These are phyloP conservation scores for Gynandropsis gynandra DNA, from an alignment of 345 rosid species.

Conservation along the genomic window DNA sequence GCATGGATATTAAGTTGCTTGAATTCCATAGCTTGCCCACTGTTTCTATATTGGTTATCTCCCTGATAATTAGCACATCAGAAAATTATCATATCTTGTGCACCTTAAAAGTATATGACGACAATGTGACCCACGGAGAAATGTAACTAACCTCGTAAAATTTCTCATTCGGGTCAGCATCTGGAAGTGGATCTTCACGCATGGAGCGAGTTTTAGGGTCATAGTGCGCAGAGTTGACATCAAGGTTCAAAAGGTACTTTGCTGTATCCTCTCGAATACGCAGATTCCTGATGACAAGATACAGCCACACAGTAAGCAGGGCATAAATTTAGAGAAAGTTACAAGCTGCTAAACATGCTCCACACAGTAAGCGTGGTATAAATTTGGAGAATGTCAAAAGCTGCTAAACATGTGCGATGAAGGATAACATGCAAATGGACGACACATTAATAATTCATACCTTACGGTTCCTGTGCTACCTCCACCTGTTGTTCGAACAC, in stretches of 20 bases:
- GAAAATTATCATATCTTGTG: not conserved
- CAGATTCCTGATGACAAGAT: conserved; percentile 39
- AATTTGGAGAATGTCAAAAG: too few species aligned
- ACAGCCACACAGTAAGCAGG: conserved; percentile 11
- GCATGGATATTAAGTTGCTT: too few species aligned
- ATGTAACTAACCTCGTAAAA: conserved; percentile 43
- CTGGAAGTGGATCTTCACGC: too few species aligned
- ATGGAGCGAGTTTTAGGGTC: too few species aligned
- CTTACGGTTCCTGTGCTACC: conserved; percentile 98
- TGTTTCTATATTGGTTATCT: conserved; percentile 58
- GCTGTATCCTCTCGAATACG: conserved; percentile 80
- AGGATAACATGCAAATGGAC: not conserved
- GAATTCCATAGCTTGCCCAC: conserved; percentile 72
- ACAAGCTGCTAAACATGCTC: not conserved
- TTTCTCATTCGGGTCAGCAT: conserved; percentile 71
- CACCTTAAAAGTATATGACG: not conserved
- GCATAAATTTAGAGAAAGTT: conserved; percentile 1
- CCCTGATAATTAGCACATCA: conserved; percentile 34
- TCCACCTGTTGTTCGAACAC: conserved; percentile 94
- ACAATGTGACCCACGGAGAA: conserved; percentile 1
- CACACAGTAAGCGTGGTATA: too few species aligned
- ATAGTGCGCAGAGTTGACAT: too few species aligned
- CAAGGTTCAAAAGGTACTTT: too few species aligned
- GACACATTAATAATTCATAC: conserved; percentile 25
- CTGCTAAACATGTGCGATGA: too few species aligned